Percentiles rank a stretch among this genome's conserved stretches.
Conservation (phyloP, 768 basidiomycete genomes). For the Leccinum truebloodii region DNA sequence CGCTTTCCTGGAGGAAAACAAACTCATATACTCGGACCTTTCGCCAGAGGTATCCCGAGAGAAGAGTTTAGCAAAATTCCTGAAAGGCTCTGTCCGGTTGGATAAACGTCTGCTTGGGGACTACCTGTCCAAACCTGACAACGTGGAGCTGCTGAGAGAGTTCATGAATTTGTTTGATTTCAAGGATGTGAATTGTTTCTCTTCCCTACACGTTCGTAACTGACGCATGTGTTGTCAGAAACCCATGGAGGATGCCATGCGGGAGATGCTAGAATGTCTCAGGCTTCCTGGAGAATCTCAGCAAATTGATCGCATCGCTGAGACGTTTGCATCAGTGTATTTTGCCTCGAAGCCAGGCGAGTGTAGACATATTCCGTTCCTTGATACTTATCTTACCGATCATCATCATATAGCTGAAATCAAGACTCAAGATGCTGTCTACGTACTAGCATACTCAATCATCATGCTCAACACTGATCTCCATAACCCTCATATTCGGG, state of each 20-base stretch:
- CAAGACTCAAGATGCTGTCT: slow-evolving; percentile 88
- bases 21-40: slow-evolving; percentile 75
- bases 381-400: not conserved
- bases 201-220: not conserved
- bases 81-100: slow-evolving; percentile 80
- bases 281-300: slow-evolving; percentile 94
- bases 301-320: slow-evolving; percentile 91
- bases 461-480: slow-evolving; percentile 99
- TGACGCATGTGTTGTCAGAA: slow-evolving; percentile 53
- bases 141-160: slow-evolving; percentile 78
- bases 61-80: slow-evolving; percentile 77
- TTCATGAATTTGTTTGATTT: slow-evolving; percentile 92
- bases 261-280: slow-evolving; percentile 91
- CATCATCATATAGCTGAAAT: slow-evolving; percentile 64
- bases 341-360: slow-evolving; percentile 82
- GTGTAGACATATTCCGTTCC: not conserved
- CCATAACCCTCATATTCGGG: slow-evolving; percentile 91
- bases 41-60: slow-evolving; percentile 55
- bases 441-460: slow-evolving; percentile 92
- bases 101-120: slow-evolving; percentile 96
- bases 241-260: slow-evolving; percentile 93
- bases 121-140: slow-evolving; percentile 87
- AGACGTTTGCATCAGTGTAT: slow-evolving; percentile 90
- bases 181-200: slow-evolving; percentile 60
- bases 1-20: slow-evolving; percentile 89